Percentiles rank a stretch among this genome's conserved stretches.
Conservation (phyloP, 495 filamentous ascomycete genomes). For the Aspergillus ostianus region DNA sequence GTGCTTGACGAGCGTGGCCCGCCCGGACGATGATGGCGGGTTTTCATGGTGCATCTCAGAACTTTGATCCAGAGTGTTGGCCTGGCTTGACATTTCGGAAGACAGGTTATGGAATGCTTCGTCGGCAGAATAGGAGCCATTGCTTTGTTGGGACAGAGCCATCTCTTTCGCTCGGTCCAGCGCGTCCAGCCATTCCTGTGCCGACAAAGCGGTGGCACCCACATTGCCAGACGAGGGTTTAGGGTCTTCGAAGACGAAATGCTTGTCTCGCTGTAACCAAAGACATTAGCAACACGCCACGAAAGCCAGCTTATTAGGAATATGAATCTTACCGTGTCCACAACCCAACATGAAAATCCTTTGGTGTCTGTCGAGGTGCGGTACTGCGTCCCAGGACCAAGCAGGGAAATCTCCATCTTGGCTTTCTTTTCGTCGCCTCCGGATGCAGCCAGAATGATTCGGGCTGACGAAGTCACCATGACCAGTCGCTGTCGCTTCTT, state of each 20-base stretch:
- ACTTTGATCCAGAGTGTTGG: slow-evolving; percentile 67
- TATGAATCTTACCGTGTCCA: slow-evolving; percentile 78
- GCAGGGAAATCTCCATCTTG: slow-evolving; percentile 83
- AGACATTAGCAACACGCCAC: slow-evolving; percentile 15
- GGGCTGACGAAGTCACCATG: slow-evolving; percentile 89
- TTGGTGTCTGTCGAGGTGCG: slow-evolving; percentile 77
- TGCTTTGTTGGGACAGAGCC: slow-evolving; percentile 66
- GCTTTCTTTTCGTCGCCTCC: slow-evolving; percentile 95
- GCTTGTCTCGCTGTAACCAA: slow-evolving; percentile 71
- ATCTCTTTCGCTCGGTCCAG: slow-evolving; percentile 80
- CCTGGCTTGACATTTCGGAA: slow-evolving; percentile 69
- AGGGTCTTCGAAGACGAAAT: slow-evolving; percentile 89
- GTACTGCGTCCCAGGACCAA: slow-evolving; percentile 70
- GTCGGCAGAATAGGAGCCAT: slow-evolving; percentile 65
- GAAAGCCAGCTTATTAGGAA: background rate
- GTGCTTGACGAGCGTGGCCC: slow-evolving; percentile 49
- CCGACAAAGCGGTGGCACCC: slow-evolving; percentile 48
- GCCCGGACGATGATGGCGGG: slow-evolving; percentile 28
- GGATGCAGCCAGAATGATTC: slow-evolving; percentile 86
- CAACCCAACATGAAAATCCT: slow-evolving; percentile 81
- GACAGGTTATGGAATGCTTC: slow-evolving; percentile 70
- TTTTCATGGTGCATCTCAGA: slow-evolving; percentile 40
- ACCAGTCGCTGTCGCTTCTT: slow-evolving; percentile 93
- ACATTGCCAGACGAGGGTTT: slow-evolving; percentile 59
- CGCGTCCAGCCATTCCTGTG: slow-evolving; percentile 84